phyloP scores from a whole-genome alignment of 2,329 filamentous ascomycete species.

The Alternaria brassicae region DNA sequence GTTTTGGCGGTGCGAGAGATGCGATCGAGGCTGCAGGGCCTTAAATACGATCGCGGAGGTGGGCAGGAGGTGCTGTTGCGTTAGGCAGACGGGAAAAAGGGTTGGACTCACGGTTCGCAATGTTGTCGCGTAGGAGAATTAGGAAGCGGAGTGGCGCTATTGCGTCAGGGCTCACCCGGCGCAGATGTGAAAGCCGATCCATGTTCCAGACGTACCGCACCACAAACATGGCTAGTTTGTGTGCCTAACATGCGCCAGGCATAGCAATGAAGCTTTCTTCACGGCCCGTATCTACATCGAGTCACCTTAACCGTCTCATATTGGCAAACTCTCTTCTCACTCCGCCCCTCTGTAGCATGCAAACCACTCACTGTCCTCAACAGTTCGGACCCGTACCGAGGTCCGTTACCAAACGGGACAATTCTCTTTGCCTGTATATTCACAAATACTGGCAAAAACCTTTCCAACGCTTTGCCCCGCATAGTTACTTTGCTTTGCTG shows the following conservation, averaged over 20 bases:
- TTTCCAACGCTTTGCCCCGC: background rate
- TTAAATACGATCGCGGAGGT: background rate
- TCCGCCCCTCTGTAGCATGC: background rate
- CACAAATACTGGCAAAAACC: background rate
- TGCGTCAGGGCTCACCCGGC: slow-evolving; percentile 7
- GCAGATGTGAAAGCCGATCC: background rate
- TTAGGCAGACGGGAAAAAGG: background rate
- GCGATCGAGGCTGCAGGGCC: background rate
- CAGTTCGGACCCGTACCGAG: background rate
- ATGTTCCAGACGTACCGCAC: background rate
- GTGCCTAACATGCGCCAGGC: too few relatives aligned
- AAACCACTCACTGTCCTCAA: background rate
- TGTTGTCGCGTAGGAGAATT: slow-evolving; percentile 3
- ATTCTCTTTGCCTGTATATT: background rate
- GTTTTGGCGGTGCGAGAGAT: background rate
- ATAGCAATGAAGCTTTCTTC: too few relatives aligned
- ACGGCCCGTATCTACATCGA: background rate
- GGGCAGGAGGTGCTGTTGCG: background rate
- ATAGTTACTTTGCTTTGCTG: background rate
- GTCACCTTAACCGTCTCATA: background rate
- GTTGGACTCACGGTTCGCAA: background rate
- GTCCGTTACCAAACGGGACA: background rate
- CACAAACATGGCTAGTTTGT: too few relatives aligned
- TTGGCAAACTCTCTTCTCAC: background rate
- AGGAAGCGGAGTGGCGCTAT: slow-evolving; percentile 2